Evolutionary conservation across 345 rosid genomes (phyloP), one percentile per base, ranked within the genome.

Genomic region (Salix caprea): DNA sequence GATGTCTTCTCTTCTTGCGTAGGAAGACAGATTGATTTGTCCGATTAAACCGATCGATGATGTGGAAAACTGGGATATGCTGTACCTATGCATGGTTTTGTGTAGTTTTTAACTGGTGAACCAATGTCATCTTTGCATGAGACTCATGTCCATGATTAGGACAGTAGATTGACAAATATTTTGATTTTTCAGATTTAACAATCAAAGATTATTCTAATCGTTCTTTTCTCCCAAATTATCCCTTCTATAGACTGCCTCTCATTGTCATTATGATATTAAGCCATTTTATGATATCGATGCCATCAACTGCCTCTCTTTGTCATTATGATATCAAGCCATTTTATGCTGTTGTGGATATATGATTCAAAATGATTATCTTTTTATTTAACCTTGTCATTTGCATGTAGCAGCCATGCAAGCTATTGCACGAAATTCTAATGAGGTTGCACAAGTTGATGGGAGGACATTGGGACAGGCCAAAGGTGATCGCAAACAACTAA

Each of bases 401-500:
- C n/a, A 48, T 82, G 42, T 77, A 85, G 89, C 85, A 74, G 52
- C 87, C 71, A 76, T 76, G 85, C 92, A 82, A 75, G 80, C 66
- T 58, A 73, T 78, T 74, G 70, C 81, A 7, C 84, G 78, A 28
- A 81, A 74, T 84, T 48, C 85, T 60, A 75, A 89, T 26, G 92
- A 87, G 76, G 69, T 67, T 70, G 54, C 80, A 54, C 88, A 71
- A 2, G 79, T 84, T 52, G 87, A 84, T 48, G 84, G 86, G 73
- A 81, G 85, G 71, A 76, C 75, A 13, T 14, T 80, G 3, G 91
- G 88, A 48, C 81, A 84, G 11, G 72, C 85, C 26, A 95, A 85
- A 87, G 86, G 81, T n/a, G 96, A 90, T 42, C 92, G 91, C 6
- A 95, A 90, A 74, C 93, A 87, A 81, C 90, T 83, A 60, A 85